A percentile compares a stretch with the other conserved stretches of the same genome.
Evolutionary conservation across 2,329 filamentous ascomycete species (phyloP).

Genomic region (Pseudogymnoascus sp.): DNA sequence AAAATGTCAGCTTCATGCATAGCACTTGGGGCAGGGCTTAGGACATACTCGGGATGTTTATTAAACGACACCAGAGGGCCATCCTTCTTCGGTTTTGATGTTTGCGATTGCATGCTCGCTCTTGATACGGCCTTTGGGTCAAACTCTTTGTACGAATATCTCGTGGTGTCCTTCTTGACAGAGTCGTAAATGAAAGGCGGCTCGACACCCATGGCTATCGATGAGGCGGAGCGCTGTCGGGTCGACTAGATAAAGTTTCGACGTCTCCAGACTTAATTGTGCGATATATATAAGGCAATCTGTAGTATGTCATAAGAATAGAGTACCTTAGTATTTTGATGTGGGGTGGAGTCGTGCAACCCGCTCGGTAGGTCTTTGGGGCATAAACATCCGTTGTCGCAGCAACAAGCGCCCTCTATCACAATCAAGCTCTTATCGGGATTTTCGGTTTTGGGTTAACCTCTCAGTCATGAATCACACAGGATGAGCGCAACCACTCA

Average conservation of each 20-base stretch:
- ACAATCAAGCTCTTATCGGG: constrained; percentile 8
- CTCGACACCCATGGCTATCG: constrained; percentile 40
- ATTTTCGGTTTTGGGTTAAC: neutral
- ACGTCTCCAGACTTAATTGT: neutral
- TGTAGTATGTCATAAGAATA: neutral
- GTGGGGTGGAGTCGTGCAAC: constrained; percentile 5
- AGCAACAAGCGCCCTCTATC: constrained; percentile 3
- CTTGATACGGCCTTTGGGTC: constrained; percentile 81
- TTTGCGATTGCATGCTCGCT: constrained; percentile 61
- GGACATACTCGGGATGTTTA: constrained; percentile 70
- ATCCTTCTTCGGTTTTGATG: constrained; percentile 54
- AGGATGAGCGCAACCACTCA: constrained; percentile 21
- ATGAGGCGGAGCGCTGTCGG: neutral
- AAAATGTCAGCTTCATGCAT: constrained; percentile 10
- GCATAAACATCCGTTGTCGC: constrained; percentile 3
- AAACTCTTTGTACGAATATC: constrained; percentile 53
- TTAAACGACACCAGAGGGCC: constrained; percentile 79
- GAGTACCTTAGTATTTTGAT: neutral
- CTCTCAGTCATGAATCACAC: constrained; percentile 13
- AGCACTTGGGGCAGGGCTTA: neutral
- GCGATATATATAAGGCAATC: neutral
- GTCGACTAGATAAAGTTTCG: neutral
- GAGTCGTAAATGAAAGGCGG: constrained; percentile 68
- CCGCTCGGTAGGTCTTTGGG: neutral
- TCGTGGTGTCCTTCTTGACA: constrained; percentile 34